Evolutionary conservation across 169 alveolate genomes (phyloP), one percentile per base, ranked within the genome.

Genomic region (Eimeria acervulina): DNA sequence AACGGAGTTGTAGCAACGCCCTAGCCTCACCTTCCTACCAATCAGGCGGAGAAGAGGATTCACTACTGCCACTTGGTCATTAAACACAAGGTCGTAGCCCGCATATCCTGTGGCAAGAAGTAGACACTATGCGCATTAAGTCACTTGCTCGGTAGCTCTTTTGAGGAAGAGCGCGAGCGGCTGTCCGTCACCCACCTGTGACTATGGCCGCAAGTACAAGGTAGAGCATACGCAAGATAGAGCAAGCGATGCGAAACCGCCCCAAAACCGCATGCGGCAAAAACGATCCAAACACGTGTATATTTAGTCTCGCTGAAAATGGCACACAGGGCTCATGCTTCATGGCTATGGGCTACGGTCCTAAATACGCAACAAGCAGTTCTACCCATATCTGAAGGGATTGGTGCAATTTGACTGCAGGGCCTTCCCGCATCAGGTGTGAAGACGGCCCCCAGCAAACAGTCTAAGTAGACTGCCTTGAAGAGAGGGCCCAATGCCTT

Each of bases 151-250:
- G 80, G 80, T 31, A 19, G 47, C n/a, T 68, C 80, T 68, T 68
- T 13, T 8, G 1, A 63, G 38, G 44, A 2, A 68, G 21, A 66
- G 23, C 47, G 10, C 5, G 21, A 33, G 80, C 10, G 12, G 44
- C 38, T 55, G 23, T 59, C 78, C 78, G 6, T 61, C 63, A 59
- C 93, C 44, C 40, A 92, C 95, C 95, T 76, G 95, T 92, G 88
- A 93, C 76, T 47, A 83, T 42, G 61, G 80, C 61, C 61, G 90
- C 70, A 36, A 93, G 88, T 2, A 47, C 72, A 36, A 98, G 98
- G 40, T 98, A 97, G 17, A 98, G 51, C 98, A 98, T 97, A 95
- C 99, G 97, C 72, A 99, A 96, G 44, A 98, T 97, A 31, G 99
- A 98, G 95, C 99, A 98, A 28, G 98, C 95, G 76, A 99, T 99